These are phyloP conservation scores for Bathelium albidoporum DNA, from an alignment of 495 filamentous ascomycete genomes.

Conservation along the genomic window DNA sequence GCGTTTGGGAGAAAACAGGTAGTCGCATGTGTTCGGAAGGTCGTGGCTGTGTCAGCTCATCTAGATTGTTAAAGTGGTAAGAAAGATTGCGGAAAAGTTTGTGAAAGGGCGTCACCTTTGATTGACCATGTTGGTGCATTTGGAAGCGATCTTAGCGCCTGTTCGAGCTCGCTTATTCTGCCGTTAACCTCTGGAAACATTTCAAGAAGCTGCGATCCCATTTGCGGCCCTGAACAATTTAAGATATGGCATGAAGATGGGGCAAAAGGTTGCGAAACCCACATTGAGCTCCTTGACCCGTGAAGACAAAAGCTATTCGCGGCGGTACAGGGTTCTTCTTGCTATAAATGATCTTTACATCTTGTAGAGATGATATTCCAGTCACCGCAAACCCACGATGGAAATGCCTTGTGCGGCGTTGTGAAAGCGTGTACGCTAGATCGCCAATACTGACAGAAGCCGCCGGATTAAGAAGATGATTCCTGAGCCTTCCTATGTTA, in stretches of 20 bases:
- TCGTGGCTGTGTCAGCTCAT: conserved; percentile 15
- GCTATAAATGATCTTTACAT: background rate
- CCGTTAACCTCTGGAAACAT: background rate
- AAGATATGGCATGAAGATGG: too few relatives aligned
- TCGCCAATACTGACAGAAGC: background rate
- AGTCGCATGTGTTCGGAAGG: conserved; percentile 13
- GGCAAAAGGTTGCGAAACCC: too few relatives aligned
- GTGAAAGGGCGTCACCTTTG: background rate
- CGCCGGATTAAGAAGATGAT: too few relatives aligned
- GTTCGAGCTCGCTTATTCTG: background rate
- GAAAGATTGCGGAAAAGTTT: background rate
- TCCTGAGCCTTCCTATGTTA: background rate
- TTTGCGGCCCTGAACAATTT: too few relatives aligned
- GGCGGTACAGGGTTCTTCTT: background rate
- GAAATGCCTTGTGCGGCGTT: background rate
- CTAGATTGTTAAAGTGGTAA: too few relatives aligned
- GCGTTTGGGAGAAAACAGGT: conserved; percentile 17
- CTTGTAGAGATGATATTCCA: too few relatives aligned
- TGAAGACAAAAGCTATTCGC: conserved; percentile 28
- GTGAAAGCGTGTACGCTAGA: background rate
- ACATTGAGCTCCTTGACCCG: conserved; percentile 41
- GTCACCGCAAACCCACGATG: background rate
- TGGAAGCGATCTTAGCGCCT: background rate
- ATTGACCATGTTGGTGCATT: background rate
- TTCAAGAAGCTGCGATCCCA: conserved; percentile 22